A percentile compares a stretch with the other conserved stretches of the same genome.
Evolutionary conservation across 345 rosid species (phyloP).

Genomic region (Arabidopsis suecica): DNA sequence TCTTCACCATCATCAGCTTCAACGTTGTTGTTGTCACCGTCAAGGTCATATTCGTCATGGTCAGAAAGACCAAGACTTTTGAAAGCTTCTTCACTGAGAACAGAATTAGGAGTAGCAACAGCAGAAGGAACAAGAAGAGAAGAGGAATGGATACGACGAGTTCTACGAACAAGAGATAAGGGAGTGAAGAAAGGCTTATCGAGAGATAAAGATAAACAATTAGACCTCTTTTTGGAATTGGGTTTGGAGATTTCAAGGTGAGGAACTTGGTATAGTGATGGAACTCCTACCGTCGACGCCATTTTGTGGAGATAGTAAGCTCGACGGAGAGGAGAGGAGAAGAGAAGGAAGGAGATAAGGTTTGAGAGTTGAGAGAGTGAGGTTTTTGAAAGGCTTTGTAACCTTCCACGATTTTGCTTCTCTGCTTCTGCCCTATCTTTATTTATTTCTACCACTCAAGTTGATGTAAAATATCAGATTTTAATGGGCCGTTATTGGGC

Average conservation of each 20-base stretch:
- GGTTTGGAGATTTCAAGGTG: constrained; percentile 48
- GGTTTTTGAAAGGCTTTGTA: constrained; percentile 43
- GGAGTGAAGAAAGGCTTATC: constrained; percentile 44
- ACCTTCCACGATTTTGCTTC: constrained; percentile 48
- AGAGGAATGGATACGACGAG: constrained; percentile 39
- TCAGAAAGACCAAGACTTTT: constrained; percentile 60
- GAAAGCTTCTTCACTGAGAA: constrained; percentile 91
- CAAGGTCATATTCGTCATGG: constrained; percentile 41
- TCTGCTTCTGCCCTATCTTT: constrained; percentile 45
- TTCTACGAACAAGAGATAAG: constrained; percentile 22
- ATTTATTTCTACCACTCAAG: constrained; percentile 29
- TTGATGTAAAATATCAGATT: constrained; percentile 30
- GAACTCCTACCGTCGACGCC: constrained; percentile 58
- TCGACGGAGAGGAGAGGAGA: constrained; percentile 23
- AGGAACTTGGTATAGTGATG: constrained; percentile 53
- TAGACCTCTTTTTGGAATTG: constrained; percentile 38
- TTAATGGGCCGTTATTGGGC: constrained; percentile 21
- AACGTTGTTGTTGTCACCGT: constrained; percentile 25
- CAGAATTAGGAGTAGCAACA: constrained; percentile 74
- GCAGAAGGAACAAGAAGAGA: constrained; percentile 61
- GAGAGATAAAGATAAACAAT: constrained; percentile 37
- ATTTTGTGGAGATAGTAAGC: constrained; percentile 26
- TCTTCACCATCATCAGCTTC: constrained; percentile 51
- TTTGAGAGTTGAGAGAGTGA: constrained; percentile 21
- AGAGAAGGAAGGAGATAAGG: constrained; percentile 32